These are phyloP conservation scores for Centella asiatica DNA, from an alignment of 129 eudicot species.

Conservation along the genomic window DNA sequence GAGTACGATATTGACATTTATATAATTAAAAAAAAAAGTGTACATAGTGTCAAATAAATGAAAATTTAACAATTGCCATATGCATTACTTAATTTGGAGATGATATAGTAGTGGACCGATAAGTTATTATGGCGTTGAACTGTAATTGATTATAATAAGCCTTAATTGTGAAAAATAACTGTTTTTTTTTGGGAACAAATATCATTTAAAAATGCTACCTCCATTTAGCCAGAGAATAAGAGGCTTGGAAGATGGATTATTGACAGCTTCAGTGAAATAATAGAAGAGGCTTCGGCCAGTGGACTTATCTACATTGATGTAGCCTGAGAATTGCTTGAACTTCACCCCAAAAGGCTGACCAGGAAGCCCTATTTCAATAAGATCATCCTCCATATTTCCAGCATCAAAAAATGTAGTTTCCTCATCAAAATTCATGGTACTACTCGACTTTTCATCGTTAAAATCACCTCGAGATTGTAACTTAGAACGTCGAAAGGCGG, in stretches of 20 bases:
- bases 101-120: too few species aligned
- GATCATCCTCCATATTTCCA: conserved; percentile 55
- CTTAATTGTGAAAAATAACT: too few species aligned
- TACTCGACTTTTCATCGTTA: conserved; percentile 12
- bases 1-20: too few species aligned
- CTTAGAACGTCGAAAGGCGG: conserved; percentile 32
- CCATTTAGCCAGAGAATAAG: conserved; percentile 70
- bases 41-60: too few species aligned
- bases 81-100: too few species aligned
- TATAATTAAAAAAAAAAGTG: too few species aligned
- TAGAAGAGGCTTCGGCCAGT: conserved; percentile 61
- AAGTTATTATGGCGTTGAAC: too few species aligned
- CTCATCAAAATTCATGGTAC: conserved; percentile 5
- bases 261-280: conserved; percentile 47
- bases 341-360: conserved; percentile 39
- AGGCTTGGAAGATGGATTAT: conserved; percentile 48
- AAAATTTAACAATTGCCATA: too few species aligned
- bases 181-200: too few species aligned
- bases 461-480: conserved; percentile 14
- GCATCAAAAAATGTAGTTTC: conserved; percentile 7
- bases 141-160: too few species aligned
- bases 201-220: conserved; percentile 25
- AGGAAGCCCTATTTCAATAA: conserved; percentile 44
- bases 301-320: conserved; percentile 37
- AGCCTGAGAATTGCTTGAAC: conserved; percentile 50